Conservation (phyloP, 2,329 filamentous ascomycete genomes). For the Cercospora sesami region DNA sequence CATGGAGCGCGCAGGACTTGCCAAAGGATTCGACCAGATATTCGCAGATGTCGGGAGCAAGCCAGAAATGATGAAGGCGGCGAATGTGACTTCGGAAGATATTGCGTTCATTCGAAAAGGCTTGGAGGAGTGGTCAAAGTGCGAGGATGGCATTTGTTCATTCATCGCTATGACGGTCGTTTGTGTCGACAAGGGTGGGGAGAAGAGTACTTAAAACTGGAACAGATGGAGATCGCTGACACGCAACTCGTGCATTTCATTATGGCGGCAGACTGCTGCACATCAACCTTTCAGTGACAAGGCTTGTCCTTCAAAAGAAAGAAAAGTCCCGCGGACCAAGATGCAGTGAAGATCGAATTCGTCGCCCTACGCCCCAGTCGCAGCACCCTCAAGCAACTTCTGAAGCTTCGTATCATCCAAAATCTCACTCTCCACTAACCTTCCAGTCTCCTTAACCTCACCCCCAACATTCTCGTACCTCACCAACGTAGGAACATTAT, state of each 20-base stretch:
- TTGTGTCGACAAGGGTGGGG: constrained; percentile 1
- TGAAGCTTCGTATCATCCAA: constrained; percentile 20
- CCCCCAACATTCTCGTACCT: constrained; percentile 19
- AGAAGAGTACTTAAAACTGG: not conserved
- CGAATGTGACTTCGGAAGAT: constrained; percentile 5
- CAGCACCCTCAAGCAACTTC: not conserved
- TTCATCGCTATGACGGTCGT: constrained; percentile 9
- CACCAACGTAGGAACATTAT: constrained; percentile 45
- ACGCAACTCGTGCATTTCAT: not conserved
- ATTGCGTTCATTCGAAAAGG: constrained; percentile 12
- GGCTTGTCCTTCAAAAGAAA: no score
- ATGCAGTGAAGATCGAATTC: not conserved
- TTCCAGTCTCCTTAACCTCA: constrained; percentile 19
- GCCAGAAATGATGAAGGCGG: constrained; percentile 9
- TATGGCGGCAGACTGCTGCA: no score
- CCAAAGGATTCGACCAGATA: constrained; percentile 8
- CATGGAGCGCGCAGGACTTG: constrained; percentile 1
- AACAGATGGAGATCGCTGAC: not conserved
- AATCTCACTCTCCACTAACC: constrained; percentile 28
- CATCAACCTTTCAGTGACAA: no score
- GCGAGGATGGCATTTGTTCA: constrained; percentile 14
- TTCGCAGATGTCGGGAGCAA: constrained; percentile 9
- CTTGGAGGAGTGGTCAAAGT: constrained; percentile 14
- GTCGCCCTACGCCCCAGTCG: not conserved
- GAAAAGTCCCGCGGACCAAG: not conserved